Evolutionary conservation across 805 yeast genomes (phyloP).

Genomic region (Ogataea paraovalis): DNA sequence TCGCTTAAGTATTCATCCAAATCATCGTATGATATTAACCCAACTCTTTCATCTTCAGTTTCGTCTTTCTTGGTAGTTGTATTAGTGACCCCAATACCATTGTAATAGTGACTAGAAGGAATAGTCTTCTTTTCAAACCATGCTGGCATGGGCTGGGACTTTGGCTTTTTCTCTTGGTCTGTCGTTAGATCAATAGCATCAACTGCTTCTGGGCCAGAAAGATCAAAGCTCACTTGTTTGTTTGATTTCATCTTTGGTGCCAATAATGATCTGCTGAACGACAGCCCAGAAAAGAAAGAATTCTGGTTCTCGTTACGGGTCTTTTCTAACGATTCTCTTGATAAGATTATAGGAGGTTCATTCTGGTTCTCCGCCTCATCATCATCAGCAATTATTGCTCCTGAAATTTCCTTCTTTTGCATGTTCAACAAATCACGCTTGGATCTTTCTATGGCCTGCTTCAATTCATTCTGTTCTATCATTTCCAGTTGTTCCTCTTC

Average conservation of each 20-base stretch:
- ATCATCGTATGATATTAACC: slow-evolving; percentile 49
- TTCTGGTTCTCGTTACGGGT: slow-evolving; percentile 7
- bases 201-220: not conserved
- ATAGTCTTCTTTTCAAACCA: slow-evolving; percentile 16
- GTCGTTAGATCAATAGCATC: not conserved
- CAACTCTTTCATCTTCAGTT: slow-evolving; percentile 43
- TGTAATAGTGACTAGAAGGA: slow-evolving; percentile 4
- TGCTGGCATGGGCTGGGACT: slow-evolving; percentile 16
- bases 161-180: not conserved
- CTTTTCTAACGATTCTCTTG: slow-evolving; percentile 17
- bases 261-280: slow-evolving; percentile 12
- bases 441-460: slow-evolving; percentile 45
- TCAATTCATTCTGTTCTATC: slow-evolving; percentile 30
- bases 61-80: not conserved
- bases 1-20: slow-evolving; percentile 32
- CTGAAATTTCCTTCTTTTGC: slow-evolving; percentile 25
- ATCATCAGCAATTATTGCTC: not conserved
- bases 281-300: slow-evolving; percentile 12
- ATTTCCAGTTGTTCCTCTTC: slow-evolving; percentile 15
- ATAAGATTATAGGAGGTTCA: slow-evolving; percentile 21
- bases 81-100: not conserved
- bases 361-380: slow-evolving; percentile 6
- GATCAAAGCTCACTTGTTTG: not conserved
- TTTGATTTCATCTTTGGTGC: not conserved
- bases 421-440: slow-evolving; percentile 37